Evolutionary conservation across 139 green algal genomes (phyloP).

Genomic region (Picochlorum sp.): DNA sequence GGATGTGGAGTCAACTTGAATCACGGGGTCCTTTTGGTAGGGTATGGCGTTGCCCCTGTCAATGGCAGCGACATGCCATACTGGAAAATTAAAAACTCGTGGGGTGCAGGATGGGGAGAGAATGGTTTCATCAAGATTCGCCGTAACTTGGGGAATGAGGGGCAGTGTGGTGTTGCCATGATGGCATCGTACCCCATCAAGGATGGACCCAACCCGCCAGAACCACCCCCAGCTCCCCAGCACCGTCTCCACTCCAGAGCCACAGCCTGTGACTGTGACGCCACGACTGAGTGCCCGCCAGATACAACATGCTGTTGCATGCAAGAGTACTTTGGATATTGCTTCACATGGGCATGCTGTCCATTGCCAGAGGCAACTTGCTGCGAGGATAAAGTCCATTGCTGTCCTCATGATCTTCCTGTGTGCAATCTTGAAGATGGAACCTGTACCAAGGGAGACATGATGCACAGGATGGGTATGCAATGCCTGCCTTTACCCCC

Average conservation of each 20-base stretch:
- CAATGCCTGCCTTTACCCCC: too few relatives aligned
- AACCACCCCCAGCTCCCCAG: conserved; percentile 22
- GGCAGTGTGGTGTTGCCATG: conserved; percentile 63
- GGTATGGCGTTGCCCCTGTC: conserved; percentile 60
- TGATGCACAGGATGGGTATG: not conserved
- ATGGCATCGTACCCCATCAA: conserved; percentile 85
- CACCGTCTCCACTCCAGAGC: conserved; percentile 29
- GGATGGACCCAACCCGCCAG: conserved; percentile 60
- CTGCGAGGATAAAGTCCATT: conserved; percentile 90
- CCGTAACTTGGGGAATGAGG: conserved; percentile 27
- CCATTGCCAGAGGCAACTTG: conserved; percentile 79
- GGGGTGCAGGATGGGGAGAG: conserved; percentile 85
- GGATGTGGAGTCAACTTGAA: conserved; percentile 79
- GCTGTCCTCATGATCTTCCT: conserved; percentile 80
- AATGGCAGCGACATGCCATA: conserved; percentile 45
- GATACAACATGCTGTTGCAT: conserved; percentile 85
- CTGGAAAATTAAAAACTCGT: conserved; percentile 97
- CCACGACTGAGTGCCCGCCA: conserved; percentile 48
- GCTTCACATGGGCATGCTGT: conserved; percentile 86
- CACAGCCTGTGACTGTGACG: conserved; percentile 59
- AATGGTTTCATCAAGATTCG: conserved; percentile 74
- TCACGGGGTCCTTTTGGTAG: conserved; percentile 92
- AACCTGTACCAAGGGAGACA: conserved; percentile 33
- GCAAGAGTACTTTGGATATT: conserved; percentile 61
- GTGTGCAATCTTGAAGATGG: conserved; percentile 74